Conservation (phyloP, 225 moss, liverwort and hornwort genomes). For the Pseudoscleropodium purum region DNA sequence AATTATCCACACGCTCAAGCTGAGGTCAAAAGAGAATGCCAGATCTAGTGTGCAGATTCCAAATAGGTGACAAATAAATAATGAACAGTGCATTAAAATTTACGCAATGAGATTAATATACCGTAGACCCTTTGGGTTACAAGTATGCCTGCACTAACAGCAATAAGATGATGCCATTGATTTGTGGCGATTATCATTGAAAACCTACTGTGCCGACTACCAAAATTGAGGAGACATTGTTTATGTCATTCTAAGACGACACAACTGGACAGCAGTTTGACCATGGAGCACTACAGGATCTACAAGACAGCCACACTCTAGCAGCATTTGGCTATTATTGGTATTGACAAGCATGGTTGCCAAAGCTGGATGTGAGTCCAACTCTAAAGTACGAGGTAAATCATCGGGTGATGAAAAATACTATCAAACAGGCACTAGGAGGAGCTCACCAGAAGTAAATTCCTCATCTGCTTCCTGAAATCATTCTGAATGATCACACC, state of each 20-base stretch:
- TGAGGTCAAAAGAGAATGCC: neutral
- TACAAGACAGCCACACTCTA: neutral
- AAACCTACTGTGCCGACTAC: neutral
- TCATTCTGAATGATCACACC: neutral
- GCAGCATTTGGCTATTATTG: neutral
- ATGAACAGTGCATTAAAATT: neutral
- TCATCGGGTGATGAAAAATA: neutral
- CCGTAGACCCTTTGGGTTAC: neutral
- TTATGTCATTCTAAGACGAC: neutral
- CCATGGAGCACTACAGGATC: neutral
- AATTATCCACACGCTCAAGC: too few relatives aligned
- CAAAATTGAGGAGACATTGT: neutral
- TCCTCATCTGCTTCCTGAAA: neutral
- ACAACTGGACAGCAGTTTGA: neutral
- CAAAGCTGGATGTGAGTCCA: neutral
- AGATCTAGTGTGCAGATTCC: neutral
- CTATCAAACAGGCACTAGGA: neutral
- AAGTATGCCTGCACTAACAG: neutral
- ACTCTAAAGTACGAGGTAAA: neutral
- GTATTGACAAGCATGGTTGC: neutral
- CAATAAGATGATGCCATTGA: neutral
- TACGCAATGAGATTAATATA: neutral
- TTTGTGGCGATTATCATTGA: neutral
- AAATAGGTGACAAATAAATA: too few relatives aligned
- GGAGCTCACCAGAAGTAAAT: conserved; percentile 5